Base-by-base conservation (phyloP, 331 rosid species). In the Malus hybrid region DNA sequence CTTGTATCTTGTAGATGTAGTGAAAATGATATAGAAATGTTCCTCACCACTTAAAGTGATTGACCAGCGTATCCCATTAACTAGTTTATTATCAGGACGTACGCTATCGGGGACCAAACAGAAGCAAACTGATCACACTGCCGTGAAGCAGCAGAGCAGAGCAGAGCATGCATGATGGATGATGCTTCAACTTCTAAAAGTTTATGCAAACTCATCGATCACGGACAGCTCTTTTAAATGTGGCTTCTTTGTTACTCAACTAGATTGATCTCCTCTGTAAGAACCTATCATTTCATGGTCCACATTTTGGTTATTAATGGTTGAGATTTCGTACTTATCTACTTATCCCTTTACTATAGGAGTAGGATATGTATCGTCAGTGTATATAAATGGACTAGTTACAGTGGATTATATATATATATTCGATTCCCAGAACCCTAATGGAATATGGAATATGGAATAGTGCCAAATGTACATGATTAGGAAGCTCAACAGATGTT, bases 11-110 rank as follows among this genome's bases (percentile, higher is more conserved):
- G 42, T 39, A 39, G 46, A 39, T 39, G 46, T 32, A 12, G n/a
- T 54, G 74, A 74, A 73, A 73, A 55, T 28, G 80, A 42, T 54
- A 65, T 55, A 57, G 74, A 83, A 77, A 77, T 78, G 67, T 57
- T 75, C 78, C 79, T 77, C 80, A 75, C 83, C 86, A 79, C 80
- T 11, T 22, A 75, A 75, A 79, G 78, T 59, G 48, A 75, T 36
- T 50, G 83, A 81, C 86, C 83, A 71, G 39, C 83, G 32, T 59
- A 15, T 68, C 54, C 80, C 83, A 71, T 65, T 46, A 73, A 16
- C 18, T 62, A 70, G 39, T 42, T 28, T 13, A 60, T 27, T 22
- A 50, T 50, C n/a, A 50, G n/a, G 56, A 39, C 46, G 46, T 39
- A 15, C 56, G 56, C 56, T 6, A 48, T 50, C 1, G 56, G 56